These are phyloP conservation scores for Backusella westeae DNA, from an alignment of 192 early-diverging fungal species.

Conservation along the genomic window DNA sequence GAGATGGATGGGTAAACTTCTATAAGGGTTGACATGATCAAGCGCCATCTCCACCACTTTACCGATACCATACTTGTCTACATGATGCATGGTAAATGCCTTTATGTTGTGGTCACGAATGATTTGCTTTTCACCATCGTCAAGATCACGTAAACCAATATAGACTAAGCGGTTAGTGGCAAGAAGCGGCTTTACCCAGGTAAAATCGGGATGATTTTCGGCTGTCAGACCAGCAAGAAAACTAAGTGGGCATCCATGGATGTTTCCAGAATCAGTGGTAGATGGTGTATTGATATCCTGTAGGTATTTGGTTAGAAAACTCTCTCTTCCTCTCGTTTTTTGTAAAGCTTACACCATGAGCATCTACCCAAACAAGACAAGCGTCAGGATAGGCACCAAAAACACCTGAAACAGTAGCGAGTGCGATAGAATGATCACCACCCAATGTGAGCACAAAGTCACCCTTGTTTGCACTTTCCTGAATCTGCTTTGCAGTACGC, in stretches of 20 bases:
- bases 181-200: constrained; percentile 81
- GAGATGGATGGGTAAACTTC: constrained; percentile 79
- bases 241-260: constrained; percentile 94
- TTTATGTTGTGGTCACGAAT: constrained; percentile 81
- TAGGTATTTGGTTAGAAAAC: not conserved
- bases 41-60: constrained; percentile 90
- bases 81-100: constrained; percentile 95
- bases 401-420: constrained; percentile 85
- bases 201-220: constrained; percentile 59
- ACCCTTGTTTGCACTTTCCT: constrained; percentile 57
- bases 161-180: constrained; percentile 80
- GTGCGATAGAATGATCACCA: constrained; percentile 93
- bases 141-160: constrained; percentile 95
- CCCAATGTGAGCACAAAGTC: constrained; percentile 90
- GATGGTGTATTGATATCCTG: constrained; percentile 90
- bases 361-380: constrained; percentile 94
- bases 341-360: constrained; percentile 71
- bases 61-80: constrained; percentile 93
- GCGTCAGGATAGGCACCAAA: constrained; percentile 73
- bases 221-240: constrained; percentile 82
- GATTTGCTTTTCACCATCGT: constrained; percentile 83
- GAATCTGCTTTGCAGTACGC: constrained; percentile 62
- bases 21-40: constrained; percentile 78
- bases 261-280: constrained; percentile 85
- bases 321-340: too few species aligned